Evolutionary conservation across 148 eudicot species (phyloP).

Genomic region (Rhododendron kiyosumense): DNA sequence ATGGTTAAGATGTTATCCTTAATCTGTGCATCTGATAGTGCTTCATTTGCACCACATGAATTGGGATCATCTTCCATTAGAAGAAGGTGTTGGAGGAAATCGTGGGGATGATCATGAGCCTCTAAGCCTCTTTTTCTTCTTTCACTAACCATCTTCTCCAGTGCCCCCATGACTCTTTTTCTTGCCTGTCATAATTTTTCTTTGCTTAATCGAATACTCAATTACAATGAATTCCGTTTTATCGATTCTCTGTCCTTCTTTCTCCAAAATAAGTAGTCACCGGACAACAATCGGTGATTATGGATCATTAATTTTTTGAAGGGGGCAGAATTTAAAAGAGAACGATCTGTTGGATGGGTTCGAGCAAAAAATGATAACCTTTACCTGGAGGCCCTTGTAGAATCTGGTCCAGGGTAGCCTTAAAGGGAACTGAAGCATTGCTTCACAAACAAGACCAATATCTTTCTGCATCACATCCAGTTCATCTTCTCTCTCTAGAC

Average conservation of each 20-base stretch:
- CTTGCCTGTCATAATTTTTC: constrained; percentile 30
- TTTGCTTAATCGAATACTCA: neutral
- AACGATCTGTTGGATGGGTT: neutral
- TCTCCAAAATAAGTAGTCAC: neutral
- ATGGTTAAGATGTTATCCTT: constrained; percentile 56
- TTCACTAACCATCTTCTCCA: constrained; percentile 32
- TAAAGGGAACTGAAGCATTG: constrained; percentile 22
- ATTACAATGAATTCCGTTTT: neutral
- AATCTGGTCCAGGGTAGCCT: neutral
- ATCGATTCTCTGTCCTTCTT: neutral
- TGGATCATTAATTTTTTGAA: no score
- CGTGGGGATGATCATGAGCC: neutral
- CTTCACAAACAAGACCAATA: constrained; percentile 35
- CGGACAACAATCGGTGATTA: neutral
- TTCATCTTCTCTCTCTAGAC: constrained; percentile 28
- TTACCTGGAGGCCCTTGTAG: neutral
- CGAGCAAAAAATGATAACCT: neutral
- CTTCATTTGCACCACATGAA: constrained; percentile 4
- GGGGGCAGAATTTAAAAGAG: neutral
- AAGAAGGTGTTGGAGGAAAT: constrained; percentile 30
- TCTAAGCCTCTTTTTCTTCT: constrained; percentile 21
- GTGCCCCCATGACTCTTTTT: constrained; percentile 32
- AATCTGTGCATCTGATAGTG: constrained; percentile 32
- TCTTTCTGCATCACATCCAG: constrained; percentile 30
- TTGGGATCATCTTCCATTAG: constrained; percentile 9